phyloP scores from a whole-genome alignment of 768 basidiomycete species.

The Trametopsis cervina region DNA sequence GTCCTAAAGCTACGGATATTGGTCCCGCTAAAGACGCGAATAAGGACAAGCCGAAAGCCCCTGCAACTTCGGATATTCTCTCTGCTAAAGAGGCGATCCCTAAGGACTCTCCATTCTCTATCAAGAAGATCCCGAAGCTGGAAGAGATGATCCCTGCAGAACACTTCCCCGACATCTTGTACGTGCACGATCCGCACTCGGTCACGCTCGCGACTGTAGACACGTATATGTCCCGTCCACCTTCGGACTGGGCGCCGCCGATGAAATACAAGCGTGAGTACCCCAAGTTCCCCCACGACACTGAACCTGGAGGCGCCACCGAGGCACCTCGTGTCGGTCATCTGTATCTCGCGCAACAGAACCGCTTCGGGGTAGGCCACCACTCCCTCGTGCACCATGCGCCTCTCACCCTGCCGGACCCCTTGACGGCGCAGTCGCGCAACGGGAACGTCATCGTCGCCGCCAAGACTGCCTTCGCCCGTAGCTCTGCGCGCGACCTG shows the following conservation, averaged over 20 bases:
- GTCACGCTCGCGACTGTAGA: neutral
- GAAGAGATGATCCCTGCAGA: slow-evolving; percentile 21
- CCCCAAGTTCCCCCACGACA: slow-evolving; percentile 4
- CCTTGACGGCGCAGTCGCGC: slow-evolving; percentile 20
- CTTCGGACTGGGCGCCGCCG: neutral
- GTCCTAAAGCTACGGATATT: too few relatives aligned
- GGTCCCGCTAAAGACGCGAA: too few relatives aligned
- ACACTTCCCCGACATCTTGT: slow-evolving; percentile 20
- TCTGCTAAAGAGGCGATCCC: neutral
- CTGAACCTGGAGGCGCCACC: neutral
- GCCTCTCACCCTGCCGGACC: slow-evolving; percentile 43
- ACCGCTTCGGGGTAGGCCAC: slow-evolving; percentile 36
- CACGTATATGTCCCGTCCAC: neutral
- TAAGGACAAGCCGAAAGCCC: too few relatives aligned
- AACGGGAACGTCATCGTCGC: slow-evolving; percentile 21
- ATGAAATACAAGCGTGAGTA: slow-evolving; percentile 16
- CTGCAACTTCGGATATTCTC: too few relatives aligned
- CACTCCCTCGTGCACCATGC: slow-evolving; percentile 48
- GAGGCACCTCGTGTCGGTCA: slow-evolving; percentile 27
- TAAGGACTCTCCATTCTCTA: slow-evolving; percentile 5
- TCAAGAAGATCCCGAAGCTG: slow-evolving; percentile 19
- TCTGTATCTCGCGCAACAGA: slow-evolving; percentile 37
- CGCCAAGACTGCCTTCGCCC: slow-evolving; percentile 19
- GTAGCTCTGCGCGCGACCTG: slow-evolving; percentile 10
- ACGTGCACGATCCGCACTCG: slow-evolving; percentile 18